Base-by-base conservation (phyloP, 192 early-diverging fungal species). In the Coemansia sp. region DNA sequence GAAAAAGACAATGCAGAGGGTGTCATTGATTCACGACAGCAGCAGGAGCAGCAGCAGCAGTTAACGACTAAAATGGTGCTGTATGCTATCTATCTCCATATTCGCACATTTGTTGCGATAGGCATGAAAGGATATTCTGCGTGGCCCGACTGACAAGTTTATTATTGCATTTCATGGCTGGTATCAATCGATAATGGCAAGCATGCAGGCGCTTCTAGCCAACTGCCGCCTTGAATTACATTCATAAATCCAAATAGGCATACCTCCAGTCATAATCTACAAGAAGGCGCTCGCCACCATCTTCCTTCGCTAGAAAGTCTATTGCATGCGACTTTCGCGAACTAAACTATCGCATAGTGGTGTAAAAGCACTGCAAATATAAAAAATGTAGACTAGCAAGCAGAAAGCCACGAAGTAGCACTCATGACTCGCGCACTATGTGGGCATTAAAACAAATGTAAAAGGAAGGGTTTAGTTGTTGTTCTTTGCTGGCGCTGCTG, bases 151-250 rank as follows among this genome's bases (percentile, higher is more conserved):
- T 34, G 27, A 21, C 8, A 21, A 8, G 52, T 35, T 27, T 34
- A 53, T 19, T 14, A 19, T 34, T 53, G 52, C 10, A 53, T 52
- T 52, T 52, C 26, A 52, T 29, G 26, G 48, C 48, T 29, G 15
- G 7, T 8, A 8, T 34, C 32, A 53, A 12, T 34, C 17, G 29
- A 3, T 34, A 11, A 53, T 24, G 2, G 33, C 18, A 35, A 3
- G 11, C 18, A 33, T 53, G n/a, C 52, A 53, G n/a, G 52, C 52
- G n/a, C 32, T 0, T n/a, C 8, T 53, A 3, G 18, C 52, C 18
- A 32, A 53, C 52, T 53, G 14, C 52, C 32, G 52, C 52, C 52
- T 34, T 53, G 14, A 53, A 53, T 53, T 53, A 11, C 32, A 53
- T 35, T 53, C 52, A 19, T 17, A 34, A 34, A n/a, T 3, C 38